Evolutionary conservation across 768 basidiomycete species (phyloP).

Genomic region (Kondoa subrosea): DNA sequence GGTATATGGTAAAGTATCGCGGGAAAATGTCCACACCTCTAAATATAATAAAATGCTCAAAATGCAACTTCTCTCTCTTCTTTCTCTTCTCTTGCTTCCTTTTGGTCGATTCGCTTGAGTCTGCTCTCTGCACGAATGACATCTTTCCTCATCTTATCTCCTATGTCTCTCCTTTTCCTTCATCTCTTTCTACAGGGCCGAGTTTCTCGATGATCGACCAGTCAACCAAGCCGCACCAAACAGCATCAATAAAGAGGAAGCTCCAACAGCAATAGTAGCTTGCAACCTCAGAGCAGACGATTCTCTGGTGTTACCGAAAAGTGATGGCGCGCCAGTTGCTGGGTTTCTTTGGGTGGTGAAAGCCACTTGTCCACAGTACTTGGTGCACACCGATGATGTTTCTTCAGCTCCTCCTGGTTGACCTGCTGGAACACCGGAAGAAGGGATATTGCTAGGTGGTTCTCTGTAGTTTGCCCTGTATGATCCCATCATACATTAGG

Average conservation of each 20-base stretch:
- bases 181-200: not conserved
- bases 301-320: conserved; percentile 12
- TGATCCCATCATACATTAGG: not conserved
- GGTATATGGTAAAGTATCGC: no score
- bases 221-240: not conserved
- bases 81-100: no score
- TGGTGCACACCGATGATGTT: conserved; percentile 11
- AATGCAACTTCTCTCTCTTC: no score
- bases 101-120: no score
- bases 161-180: not conserved
- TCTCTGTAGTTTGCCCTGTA: conserved; percentile 12
- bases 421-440: conserved; percentile 9
- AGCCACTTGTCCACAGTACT: conserved; percentile 12
- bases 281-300: not conserved
- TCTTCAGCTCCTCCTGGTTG: not conserved
- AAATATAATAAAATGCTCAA: no score
- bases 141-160: no score
- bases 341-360: conserved; percentile 15
- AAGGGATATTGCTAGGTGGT: conserved; percentile 11
- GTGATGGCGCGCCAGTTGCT: conserved; percentile 13
- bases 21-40: not conserved
- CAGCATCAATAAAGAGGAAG: not conserved
- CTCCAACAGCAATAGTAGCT: conserved; percentile 3
- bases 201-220: not conserved
- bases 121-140: no score